phyloP scores from a whole-genome alignment of 805 yeast species.

The Wickerhamiella galacta region DNA sequence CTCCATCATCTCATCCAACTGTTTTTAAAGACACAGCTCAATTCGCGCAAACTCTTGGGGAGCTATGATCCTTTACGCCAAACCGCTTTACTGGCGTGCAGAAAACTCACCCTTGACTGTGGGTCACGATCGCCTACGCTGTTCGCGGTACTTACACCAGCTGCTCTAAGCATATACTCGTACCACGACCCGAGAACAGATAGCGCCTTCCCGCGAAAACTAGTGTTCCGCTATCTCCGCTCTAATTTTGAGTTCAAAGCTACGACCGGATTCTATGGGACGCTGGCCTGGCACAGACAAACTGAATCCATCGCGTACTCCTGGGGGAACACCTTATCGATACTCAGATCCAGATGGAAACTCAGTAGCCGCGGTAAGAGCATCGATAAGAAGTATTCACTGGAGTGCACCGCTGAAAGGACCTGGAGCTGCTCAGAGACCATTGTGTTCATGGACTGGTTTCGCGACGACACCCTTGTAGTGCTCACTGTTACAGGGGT shows the following conservation, averaged over 20 bases:
- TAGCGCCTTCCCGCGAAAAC: not conserved
- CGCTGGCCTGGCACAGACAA: conserved; percentile 33
- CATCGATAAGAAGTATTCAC: conserved; percentile 8
- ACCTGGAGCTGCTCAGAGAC: conserved; percentile 32
- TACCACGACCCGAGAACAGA: not conserved
- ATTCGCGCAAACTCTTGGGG: conserved; percentile 39
- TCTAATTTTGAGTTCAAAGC: conserved; percentile 11
- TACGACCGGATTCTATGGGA: conserved; percentile 23
- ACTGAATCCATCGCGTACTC: conserved; percentile 42
- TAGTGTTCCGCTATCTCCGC: conserved; percentile 8
- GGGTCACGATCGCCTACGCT: conserved; percentile 1
- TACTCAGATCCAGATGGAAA: too few relatives aligned
- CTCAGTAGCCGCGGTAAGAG: conserved; percentile 12
- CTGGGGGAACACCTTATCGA: too few relatives aligned
- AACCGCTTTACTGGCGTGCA: conserved; percentile 5
- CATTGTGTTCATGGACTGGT: conserved; percentile 43
- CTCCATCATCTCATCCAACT: conserved; percentile 48
- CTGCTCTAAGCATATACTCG: not conserved
- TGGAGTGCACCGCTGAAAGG: conserved; percentile 27
- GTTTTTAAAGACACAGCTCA: conserved; percentile 33
- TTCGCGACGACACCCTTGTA: conserved; percentile 20
- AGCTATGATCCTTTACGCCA: conserved; percentile 15
- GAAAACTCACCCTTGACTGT: not conserved
- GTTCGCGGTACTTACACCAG: conserved; percentile 1
- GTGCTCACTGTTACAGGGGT: conserved; percentile 32